Evolutionary conservation across 805 yeast species (phyloP).

Genomic region (Saturnispora ahearnii): DNA sequence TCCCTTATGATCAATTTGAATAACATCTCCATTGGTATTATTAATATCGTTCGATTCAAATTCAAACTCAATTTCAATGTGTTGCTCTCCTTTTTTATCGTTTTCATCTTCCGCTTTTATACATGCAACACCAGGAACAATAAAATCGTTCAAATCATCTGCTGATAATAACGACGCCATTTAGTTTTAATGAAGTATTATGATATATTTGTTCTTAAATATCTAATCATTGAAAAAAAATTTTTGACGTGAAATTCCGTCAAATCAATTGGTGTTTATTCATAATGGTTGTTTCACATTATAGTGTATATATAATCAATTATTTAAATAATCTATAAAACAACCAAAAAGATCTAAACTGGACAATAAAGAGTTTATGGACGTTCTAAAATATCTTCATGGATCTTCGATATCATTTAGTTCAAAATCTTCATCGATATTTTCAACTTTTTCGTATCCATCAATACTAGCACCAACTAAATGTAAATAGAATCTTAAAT

Average conservation of each 20-base stretch:
- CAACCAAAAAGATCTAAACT: too few relatives aligned
- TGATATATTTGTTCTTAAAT: too few relatives aligned
- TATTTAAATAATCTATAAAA: too few relatives aligned
- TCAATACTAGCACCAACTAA: constrained; percentile 25
- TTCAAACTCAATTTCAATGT: constrained; percentile 33
- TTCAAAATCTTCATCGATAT: constrained; percentile 10
- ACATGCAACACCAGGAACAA: constrained; percentile 90
- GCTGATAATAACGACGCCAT: constrained; percentile 89
- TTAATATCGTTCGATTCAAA: constrained; percentile 36
- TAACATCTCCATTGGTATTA: constrained; percentile 51
- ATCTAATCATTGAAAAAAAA: too few relatives aligned
- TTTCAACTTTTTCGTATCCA: constrained; percentile 2
- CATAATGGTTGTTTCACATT: too few relatives aligned
- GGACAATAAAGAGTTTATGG: too few relatives aligned
- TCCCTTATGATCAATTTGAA: constrained; percentile 34
- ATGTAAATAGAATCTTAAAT: constrained; percentile 49
- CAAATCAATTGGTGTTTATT: not conserved
- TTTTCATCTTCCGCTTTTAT: constrained; percentile 52
- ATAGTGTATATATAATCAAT: too few relatives aligned
- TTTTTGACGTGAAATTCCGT: not conserved
- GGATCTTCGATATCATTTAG: not conserved
- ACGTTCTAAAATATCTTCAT: too few relatives aligned
- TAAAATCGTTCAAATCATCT: constrained; percentile 89
- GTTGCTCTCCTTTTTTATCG: not conserved
- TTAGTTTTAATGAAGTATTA: too few relatives aligned